These are phyloP conservation scores for Mallotus japonicus DNA, from an alignment of 441 rosid species.

Conservation along the genomic window DNA sequence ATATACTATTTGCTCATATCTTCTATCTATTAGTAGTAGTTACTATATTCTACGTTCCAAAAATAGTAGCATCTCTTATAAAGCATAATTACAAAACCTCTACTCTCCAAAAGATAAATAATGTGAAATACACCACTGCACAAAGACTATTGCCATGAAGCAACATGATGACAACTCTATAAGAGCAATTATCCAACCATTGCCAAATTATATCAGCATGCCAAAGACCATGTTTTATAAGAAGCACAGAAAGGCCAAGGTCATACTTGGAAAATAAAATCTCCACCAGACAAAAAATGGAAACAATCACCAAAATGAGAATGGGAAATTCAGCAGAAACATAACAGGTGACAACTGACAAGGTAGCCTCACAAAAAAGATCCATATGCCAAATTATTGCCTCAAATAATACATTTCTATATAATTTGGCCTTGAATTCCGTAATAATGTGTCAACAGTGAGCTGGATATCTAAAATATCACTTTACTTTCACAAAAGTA, in stretches of 20 bases:
- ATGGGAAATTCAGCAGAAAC: background rate
- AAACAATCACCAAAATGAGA: background rate
- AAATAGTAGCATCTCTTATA: no score
- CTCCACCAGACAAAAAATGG: background rate
- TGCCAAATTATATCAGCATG: background rate
- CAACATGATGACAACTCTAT: background rate
- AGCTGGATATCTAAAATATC: background rate
- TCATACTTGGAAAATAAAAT: background rate
- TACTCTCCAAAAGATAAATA: background rate
- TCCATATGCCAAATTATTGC: background rate
- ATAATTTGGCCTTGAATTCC: background rate
- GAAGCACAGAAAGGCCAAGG: background rate
- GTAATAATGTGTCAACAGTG: background rate
- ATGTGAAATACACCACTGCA: background rate
- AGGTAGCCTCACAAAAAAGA: background rate
- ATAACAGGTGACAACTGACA: background rate
- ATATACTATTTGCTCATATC: no score
- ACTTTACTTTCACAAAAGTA: background rate
- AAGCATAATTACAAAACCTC: background rate
- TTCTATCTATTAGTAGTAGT: no score
- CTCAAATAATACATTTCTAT: background rate
- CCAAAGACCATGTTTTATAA: background rate
- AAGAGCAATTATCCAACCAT: background rate
- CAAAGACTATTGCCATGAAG: background rate
- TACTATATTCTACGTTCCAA: no score